phyloP scores from a whole-genome alignment of 768 basidiomycete species.

The Tulasnella sp. region DNA sequence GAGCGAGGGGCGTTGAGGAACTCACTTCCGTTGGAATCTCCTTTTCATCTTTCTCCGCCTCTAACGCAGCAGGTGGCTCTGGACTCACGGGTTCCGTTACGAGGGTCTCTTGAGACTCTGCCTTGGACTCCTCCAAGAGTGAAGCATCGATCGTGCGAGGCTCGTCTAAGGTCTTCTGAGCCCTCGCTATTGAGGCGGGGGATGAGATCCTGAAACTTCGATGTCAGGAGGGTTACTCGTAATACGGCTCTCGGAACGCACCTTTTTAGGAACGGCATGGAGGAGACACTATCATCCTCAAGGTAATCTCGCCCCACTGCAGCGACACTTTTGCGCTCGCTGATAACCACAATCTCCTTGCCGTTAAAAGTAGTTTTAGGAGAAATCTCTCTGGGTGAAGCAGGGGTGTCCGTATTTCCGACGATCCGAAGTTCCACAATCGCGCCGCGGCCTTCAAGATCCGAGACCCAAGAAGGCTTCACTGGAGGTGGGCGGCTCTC shows the following conservation, averaged over 20 bases:
- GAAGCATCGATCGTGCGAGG: slow-evolving; percentile 1
- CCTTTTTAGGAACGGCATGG: slow-evolving; percentile 71
- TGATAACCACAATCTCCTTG: slow-evolving; percentile 52
- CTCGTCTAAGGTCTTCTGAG: neutral
- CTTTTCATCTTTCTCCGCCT: neutral
- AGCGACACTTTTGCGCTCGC: slow-evolving; percentile 63
- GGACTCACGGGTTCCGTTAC: neutral
- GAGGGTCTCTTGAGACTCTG: slow-evolving; percentile 4
- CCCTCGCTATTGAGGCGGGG: neutral
- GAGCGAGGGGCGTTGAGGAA: neutral
- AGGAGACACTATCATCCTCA: slow-evolving; percentile 67
- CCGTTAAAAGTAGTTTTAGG: slow-evolving; percentile 48
- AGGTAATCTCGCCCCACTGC: slow-evolving; percentile 65
- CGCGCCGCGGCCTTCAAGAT: slow-evolving; percentile 58
- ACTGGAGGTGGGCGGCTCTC: slow-evolving; percentile 61
- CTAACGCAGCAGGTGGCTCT: neutral
- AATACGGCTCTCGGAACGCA: slow-evolving; percentile 41
- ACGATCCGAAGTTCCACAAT: slow-evolving; percentile 61
- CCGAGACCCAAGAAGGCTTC: slow-evolving; percentile 73
- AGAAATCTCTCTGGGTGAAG: slow-evolving; percentile 26
- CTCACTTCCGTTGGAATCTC: neutral
- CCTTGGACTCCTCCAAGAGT: neutral
- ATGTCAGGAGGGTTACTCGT: neutral
- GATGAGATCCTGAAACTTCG: neutral
- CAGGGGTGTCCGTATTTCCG: slow-evolving; percentile 48